These are phyloP conservation scores for Scytalidium lignicola DNA, from an alignment of 2,329 filamentous ascomycete genomes.

Conservation along the genomic window DNA sequence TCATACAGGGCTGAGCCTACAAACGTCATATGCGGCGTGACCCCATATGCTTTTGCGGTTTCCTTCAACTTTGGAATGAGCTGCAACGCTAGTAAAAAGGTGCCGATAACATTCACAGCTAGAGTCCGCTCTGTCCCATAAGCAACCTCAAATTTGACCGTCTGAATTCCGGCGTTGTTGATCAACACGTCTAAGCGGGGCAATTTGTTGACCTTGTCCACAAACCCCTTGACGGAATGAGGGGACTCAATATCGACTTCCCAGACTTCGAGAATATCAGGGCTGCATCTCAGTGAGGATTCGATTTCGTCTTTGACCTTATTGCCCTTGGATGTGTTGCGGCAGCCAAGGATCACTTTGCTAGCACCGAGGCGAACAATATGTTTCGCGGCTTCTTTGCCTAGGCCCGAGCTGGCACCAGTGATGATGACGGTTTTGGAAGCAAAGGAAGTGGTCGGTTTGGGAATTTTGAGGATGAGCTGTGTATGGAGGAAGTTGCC, in stretches of 20 bases:
- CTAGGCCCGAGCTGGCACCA: conserved; percentile 37
- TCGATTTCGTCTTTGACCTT: conserved; percentile 27
- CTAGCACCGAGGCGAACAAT: conserved; percentile 29
- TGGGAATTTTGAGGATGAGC: conserved; percentile 7
- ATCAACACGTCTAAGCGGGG: conserved; percentile 4
- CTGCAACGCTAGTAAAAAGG: conserved; percentile 37
- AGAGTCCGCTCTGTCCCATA: conserved; percentile 36
- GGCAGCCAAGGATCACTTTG: conserved; percentile 37
- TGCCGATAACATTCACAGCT: conserved; percentile 42
- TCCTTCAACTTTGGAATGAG: conserved; percentile 37
- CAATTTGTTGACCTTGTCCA: not conserved
- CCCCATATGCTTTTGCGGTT: conserved; percentile 18
- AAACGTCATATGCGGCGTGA: conserved; percentile 13
- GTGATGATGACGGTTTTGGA: conserved; percentile 31
- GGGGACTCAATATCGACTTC: conserved; percentile 5
- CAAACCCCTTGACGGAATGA: conserved; percentile 4
- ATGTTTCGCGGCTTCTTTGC: conserved; percentile 33
- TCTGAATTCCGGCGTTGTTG: conserved; percentile 4
- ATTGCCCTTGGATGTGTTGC: conserved; percentile 31
- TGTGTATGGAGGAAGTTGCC: conserved; percentile 12
- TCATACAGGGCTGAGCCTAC: conserved; percentile 16
- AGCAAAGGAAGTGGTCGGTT: conserved; percentile 8
- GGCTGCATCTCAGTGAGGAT: conserved; percentile 1
- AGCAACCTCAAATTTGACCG: not conserved
- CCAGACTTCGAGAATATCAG: conserved; percentile 5